Evolutionary conservation across 2,329 filamentous ascomycete genomes (phyloP).

Genomic region (Penicillium sp.): DNA sequence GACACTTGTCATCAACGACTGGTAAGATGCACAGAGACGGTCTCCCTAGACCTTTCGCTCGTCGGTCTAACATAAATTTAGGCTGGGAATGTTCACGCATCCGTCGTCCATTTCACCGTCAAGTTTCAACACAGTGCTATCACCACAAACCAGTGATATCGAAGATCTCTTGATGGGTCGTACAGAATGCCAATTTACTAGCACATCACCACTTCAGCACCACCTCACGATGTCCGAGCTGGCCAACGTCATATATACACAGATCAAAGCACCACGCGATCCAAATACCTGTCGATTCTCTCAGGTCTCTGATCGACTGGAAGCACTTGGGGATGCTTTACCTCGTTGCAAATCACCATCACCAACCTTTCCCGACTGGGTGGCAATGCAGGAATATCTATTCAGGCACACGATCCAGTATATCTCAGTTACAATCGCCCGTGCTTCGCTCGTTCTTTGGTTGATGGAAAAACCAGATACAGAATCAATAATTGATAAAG

Average conservation of each 20-base stretch:
- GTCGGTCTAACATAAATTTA: not conserved
- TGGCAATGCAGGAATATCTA: no score
- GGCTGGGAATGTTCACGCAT: conserved; percentile 3
- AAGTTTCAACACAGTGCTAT: conserved; percentile 3
- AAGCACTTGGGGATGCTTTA: not conserved
- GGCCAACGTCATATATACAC: not conserved
- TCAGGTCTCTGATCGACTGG: not conserved
- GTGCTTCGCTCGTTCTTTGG: not conserved
- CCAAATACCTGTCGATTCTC: not conserved
- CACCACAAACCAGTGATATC: not conserved
- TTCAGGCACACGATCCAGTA: not conserved
- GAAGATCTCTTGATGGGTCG: no score
- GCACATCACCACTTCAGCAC: not conserved
- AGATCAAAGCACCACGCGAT: conserved; percentile 1
- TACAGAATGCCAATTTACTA: no score
- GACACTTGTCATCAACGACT: conserved; percentile 12
- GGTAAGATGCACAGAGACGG: not conserved
- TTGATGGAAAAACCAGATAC: not conserved
- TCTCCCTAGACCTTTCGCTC: no score
- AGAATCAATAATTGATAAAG: not conserved
- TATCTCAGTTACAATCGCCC: not conserved
- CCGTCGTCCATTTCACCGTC: conserved; percentile 5
- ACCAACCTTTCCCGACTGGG: no score
- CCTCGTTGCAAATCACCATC: no score
- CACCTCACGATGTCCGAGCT: not conserved